phyloP scores from a whole-genome alignment of 139 green algal species.

The Ettlia oleoabundans region DNA sequence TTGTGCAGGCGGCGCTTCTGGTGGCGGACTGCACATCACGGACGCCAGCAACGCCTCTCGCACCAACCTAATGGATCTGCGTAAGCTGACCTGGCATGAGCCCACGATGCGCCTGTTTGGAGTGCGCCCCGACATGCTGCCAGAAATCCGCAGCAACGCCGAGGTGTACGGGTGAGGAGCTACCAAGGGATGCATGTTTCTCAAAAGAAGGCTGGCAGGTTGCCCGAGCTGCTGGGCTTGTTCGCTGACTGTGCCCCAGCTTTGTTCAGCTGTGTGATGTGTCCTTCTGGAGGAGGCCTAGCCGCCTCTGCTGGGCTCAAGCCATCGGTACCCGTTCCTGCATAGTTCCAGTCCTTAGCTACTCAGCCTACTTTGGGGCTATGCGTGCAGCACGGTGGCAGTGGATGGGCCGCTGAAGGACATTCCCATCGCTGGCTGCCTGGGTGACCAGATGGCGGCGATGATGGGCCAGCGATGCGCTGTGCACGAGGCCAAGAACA shows the following conservation, averaged over 20 bases:
- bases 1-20: conserved; percentile 20
- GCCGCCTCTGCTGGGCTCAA: no score
- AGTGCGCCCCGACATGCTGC: conserved; percentile 65
- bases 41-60: conserved; percentile 94
- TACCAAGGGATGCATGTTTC: neutral
- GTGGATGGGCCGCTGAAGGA: conserved; percentile 54
- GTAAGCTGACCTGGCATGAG: conserved; percentile 79
- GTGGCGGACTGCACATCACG: conserved; percentile 78
- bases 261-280: no score
- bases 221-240: no score
- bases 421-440: conserved; percentile 88
- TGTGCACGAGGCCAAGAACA: conserved; percentile 92
- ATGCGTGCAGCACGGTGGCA: neutral
- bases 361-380: no score
- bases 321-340: no score
- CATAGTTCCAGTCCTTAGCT: no score
- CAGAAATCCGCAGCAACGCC: conserved; percentile 81
- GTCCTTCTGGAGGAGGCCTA: no score
- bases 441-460: conserved; percentile 96
- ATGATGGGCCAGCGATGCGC: conserved; percentile 91
- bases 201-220: neutral
- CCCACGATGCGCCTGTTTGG: conserved; percentile 71
- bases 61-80: conserved; percentile 94
- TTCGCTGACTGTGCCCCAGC: no score
- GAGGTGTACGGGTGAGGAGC: conserved; percentile 70